Percentiles rank a stretch among this genome's conserved stretches.
Conservation (phyloP, 345 rosid genomes). For the Syzygium aqueum region DNA sequence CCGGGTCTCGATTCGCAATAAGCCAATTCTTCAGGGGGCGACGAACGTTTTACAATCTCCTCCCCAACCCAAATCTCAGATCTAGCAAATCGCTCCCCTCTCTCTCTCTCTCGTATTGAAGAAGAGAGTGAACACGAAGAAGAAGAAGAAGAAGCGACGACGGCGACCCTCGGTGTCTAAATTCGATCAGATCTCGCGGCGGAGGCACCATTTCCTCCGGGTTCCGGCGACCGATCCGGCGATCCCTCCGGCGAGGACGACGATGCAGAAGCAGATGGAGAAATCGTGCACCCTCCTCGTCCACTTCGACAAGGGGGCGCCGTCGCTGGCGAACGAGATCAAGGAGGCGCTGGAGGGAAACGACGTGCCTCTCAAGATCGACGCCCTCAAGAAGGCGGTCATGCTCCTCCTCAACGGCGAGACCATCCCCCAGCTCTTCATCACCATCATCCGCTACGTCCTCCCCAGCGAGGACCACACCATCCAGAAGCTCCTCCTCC, state of each 20-base stretch:
- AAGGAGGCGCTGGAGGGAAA: slow-evolving; percentile 93
- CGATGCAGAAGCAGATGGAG: slow-evolving; percentile 54
- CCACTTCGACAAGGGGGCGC: slow-evolving; percentile 79
- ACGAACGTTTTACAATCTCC: not conserved
- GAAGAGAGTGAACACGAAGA: not conserved
- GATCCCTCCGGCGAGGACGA: not conserved
- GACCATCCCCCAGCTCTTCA: slow-evolving; percentile 87
- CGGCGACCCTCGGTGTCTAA: not conserved
- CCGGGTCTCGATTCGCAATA: not conserved
- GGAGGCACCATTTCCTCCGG: not conserved
- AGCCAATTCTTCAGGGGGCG: not conserved
- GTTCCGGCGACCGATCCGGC: not conserved
- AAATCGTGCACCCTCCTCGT: slow-evolving; percentile 74
- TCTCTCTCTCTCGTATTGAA: not conserved
- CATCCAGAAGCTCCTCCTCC: slow-evolving; percentile 72
- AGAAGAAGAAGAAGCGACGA: not conserved
- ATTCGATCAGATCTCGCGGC: not conserved
- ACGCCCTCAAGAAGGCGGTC: slow-evolving; percentile 85
- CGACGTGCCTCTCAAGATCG: slow-evolving; percentile 53
- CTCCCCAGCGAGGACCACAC: slow-evolving; percentile 93
- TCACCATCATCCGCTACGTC: slow-evolving; percentile 88
- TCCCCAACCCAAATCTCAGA: not conserved
- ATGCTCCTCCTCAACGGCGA: slow-evolving; percentile 91
- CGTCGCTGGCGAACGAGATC: slow-evolving; percentile 81
- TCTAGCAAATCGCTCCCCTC: not conserved